Base-by-base conservation (phyloP, 345 rosid genomes). In the Sisymbrium irio region DNA sequence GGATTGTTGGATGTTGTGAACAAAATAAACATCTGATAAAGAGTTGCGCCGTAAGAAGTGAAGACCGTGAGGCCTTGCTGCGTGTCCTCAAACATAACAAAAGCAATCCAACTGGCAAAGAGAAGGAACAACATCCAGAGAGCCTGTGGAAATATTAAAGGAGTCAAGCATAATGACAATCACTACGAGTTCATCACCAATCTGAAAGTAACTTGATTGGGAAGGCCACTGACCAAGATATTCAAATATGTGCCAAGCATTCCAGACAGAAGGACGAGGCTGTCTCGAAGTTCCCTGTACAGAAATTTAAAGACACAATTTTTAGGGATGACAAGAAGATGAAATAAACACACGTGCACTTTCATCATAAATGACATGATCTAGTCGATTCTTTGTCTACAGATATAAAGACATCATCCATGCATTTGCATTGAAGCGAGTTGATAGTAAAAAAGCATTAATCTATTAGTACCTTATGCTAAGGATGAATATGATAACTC, bases 1-100 rank as follows among this genome's bases (percentile, higher is more conserved):
- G 99, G 99, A 70, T 92, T 95, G 86, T 95, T 95, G 74, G 99
- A 88, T 63, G 99, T 95, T 51, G 99, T 95, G 79, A 87, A 95
- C 70, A 95, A 83, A 72, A 95, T 73, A 79, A 95, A 89, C 97
- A 95, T 88, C 73, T 90, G 83, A 74, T 88, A 95, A 73, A 95
- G 82, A 37, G 99, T 90, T 32, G 81, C 73, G 63, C 92, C 95
- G 55, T 85, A 95, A 59, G 99, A 90, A 36, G 82, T 86, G 78
- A 92, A 95, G 59, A 84, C 13, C 33, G 71, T 76, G 80, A 78
- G 84, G 37, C 99, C 99, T 74, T 92, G 82, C 45, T 82, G 73
- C n/a, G 99, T 95, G 78, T 95, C 99, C 78, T 95, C 99, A 83
- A 95, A 95, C 82, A 90, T 88, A 57, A 95, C 98, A 79, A 81